These are phyloP conservation scores for Kwoniella sp. DNA, from an alignment of 768 basidiomycete species.

Conservation along the genomic window DNA sequence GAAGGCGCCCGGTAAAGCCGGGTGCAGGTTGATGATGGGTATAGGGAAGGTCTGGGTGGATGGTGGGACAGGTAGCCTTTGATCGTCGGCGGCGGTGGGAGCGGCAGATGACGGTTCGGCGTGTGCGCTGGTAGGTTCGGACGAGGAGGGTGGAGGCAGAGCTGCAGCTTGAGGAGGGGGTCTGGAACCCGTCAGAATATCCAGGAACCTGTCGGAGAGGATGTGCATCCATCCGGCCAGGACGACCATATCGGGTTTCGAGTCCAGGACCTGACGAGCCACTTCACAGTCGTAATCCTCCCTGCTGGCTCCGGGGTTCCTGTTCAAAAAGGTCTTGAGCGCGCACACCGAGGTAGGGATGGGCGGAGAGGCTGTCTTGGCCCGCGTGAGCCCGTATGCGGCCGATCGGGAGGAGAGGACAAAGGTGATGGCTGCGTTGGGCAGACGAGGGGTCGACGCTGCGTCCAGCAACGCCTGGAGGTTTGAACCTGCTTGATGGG, in stretches of 20 bases:
- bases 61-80: conserved; percentile 3
- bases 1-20: conserved; percentile 91
- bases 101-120: no score
- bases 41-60: conserved; percentile 51
- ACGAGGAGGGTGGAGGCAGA: conserved; percentile 22
- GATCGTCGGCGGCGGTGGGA: no score
- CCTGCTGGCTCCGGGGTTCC: conserved; percentile 66
- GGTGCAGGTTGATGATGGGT: conserved; percentile 93
- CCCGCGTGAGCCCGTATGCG: conserved; percentile 83
- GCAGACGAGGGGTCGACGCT: conserved; percentile 63
- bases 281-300: conserved; percentile 81
- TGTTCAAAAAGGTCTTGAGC: conserved; percentile 75
- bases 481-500: conserved; percentile 69
- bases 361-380: conserved; percentile 59
- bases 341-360: conserved; percentile 72
- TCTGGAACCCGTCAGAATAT: conserved; percentile 56
- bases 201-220: conserved; percentile 73
- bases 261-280: conserved; percentile 62
- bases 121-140: no score
- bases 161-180: conserved; percentile 22
- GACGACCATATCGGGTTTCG: conserved; percentile 76
- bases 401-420: conserved; percentile 90
- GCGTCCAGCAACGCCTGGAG: conserved; percentile 95
- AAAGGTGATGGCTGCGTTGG: conserved; percentile 65
- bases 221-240: conserved; percentile 99